Evolutionary conservation across 2,329 filamentous ascomycete species (phyloP), one percentile per base, ranked within the genome.

Genomic region (Penicillium occitanis): DNA sequence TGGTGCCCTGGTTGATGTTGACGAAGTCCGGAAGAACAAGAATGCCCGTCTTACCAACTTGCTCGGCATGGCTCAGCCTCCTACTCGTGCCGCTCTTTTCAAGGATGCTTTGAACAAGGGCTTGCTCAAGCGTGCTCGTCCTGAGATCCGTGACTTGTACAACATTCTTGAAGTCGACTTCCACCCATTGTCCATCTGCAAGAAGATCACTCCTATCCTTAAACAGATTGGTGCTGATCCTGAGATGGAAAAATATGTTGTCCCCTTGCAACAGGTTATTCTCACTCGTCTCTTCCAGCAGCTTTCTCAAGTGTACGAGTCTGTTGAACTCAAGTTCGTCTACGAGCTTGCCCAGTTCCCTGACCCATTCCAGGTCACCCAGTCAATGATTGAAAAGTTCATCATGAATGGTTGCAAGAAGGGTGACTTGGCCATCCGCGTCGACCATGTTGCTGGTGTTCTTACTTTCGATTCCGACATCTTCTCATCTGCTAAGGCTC

Each of bases 371-470:
- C 91, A 97, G 81, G 93, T 98, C 71, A 91, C 87, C 69, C 89
- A 91, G 63, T 88, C 90, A 71, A 96, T 92, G 68, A 96, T 99
- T 71, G 95, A 99, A 85, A 99, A 98, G 84, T 99, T 99, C 85
- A 98, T 99, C 85, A 99, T 99, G 95, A 99, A 99, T 80, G 95
- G 95, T 70, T 98, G 96, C 87, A 99, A 99, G 88, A 99, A 99
- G 87, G 95, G 95, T 66, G 95, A 99, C 74, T 86, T 99, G 55
- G 91, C 95, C 63, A 96, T 99, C 73, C 93, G 95, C 68, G 92
- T 98, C 81, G 92, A 98, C 77, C 95, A 99, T 77, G 93, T 93
- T 68, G 94, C 93, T 63, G 93, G 95, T 68, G 91, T 97, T 60
- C 87, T 99, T 68, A 97, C 93, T 78, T 99, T 99, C 73, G 95